Base-by-base conservation (phyloP, 2,329 filamentous ascomycete species). In the Fusarium humuli region DNA sequence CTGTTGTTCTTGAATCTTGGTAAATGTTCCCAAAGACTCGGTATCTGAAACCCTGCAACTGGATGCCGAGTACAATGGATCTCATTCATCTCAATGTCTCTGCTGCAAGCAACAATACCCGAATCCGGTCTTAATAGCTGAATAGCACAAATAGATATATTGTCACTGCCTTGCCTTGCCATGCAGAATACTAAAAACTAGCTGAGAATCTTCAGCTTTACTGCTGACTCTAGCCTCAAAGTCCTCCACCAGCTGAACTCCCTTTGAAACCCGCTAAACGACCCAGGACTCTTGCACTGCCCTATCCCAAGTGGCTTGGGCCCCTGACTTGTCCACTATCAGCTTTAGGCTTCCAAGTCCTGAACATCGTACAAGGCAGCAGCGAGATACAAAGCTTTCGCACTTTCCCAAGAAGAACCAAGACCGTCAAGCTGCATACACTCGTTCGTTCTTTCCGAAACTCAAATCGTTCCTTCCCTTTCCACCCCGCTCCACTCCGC, bases 341-440 rank as follows among this genome's bases (percentile, higher is more conserved):
- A 37, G 34, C 40, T 58, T 52, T 54, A 65, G 64, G 57, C 62
- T 53, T 52, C 62, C 52, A 56, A 57, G 58, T 68, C 59, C 57
- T 61, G 32, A 20, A 20, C 9, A 34, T 46, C 23, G n/a, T 50
- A 29, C 70, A 74, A 76, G 74, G 74, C 74, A 75, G 65, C 74
- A 74, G 57, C 57, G 67, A 46, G 57, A 59, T 76, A 75, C 72
- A 76, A 75, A 76, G 61, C 57, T 30, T 37, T 54, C 42, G 9
- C 37, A 25, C 25, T 42, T 57, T 65, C 71, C 56, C 53, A 29
- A 22, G 20, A 55, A 25, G 40, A 20, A 42, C 50, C 16, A 29
- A 44, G 41, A 45, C 23, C 12, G 47, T 52, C 50, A 45, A 54
- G 34, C 42, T 14, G 32, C 20, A 45, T 45, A 22, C 27, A 47